Evolutionary conservation across 2,329 filamentous ascomycete genomes (phyloP), one percentile per base, ranked within the genome.

Genomic region (Ceratocystis papillata): DNA sequence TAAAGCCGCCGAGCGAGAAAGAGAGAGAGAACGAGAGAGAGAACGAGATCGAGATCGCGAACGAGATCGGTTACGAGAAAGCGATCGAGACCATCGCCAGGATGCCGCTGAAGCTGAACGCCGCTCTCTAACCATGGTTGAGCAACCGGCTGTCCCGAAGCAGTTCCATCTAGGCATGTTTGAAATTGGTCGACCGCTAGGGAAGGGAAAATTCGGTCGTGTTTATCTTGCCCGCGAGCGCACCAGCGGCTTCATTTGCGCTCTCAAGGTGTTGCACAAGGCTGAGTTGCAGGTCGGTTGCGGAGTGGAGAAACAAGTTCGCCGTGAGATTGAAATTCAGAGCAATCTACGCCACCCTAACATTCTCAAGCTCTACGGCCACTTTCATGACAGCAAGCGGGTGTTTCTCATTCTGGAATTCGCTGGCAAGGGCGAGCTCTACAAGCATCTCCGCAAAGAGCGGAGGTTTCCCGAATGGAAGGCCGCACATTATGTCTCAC

Each of bases 81-180:
- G 62, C 62, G 65, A 67, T 15, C 62, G 63, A 20, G 66, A 62
- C 83, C 30, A 33, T 7, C 89, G 79, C 79, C 83, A 68, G 80
- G 80, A 83, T 33, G 87, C 88, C 69, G 68, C 75, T 33, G 74
- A 75, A 70, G 73, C 73, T 17, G 83, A 86, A 70, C 78, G 79
- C 57, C 80, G 80, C 70, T 79, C 80, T 28, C 74, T 77, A 59
- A 73, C 79, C 7, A 75, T 87, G 65, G 78, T 81, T 67, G 80
- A 86, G 61, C 83, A 87, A 72, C 81, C 84, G 46, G 72, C 74
- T 69, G 67, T 78, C 22, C 81, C 81, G 55, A 86, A 84, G 71
- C 76, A 90, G 70, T 92, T 92, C 76, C 90, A 96, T 73, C 83
- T 96, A 3, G 89, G 90, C 76, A 95, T 95, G 89, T 96, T 96